Conservation (phyloP, 78 protist species). For the Dictyostelium brefeldianum region DNA sequence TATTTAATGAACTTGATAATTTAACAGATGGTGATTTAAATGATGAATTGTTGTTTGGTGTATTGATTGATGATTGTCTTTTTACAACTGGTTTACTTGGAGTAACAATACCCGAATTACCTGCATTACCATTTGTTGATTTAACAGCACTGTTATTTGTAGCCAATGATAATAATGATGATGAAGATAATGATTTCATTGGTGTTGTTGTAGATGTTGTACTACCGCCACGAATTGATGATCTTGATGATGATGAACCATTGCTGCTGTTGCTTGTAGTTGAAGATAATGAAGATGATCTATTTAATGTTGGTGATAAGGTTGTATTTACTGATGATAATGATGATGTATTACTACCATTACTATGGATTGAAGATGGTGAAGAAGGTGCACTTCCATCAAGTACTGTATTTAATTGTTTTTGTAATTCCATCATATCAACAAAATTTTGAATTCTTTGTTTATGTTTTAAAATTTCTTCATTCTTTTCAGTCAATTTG, state of each 20-base stretch:
- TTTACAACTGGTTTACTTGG: slow-evolving; percentile 6
- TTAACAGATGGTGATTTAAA: slow-evolving; percentile 25
- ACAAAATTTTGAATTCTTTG: slow-evolving; percentile 63
- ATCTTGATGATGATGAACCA: not conserved
- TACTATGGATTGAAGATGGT: not conserved
- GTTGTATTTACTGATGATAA: not conserved
- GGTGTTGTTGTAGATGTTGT: not conserved
- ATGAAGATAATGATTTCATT: slow-evolving; percentile 32
- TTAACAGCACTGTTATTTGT: not conserved
- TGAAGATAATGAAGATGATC: not conserved
- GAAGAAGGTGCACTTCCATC: not conserved
- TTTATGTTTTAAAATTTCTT: slow-evolving; percentile 43
- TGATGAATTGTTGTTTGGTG: not conserved
- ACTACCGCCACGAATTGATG: not conserved
- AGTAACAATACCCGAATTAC: slow-evolving; percentile 9
- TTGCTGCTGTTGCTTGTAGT: not conserved
- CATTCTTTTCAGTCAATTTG: slow-evolving; percentile 9
- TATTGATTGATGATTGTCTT: slow-evolving; percentile 2
- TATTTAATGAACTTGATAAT: not conserved
- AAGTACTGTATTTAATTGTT: not conserved
- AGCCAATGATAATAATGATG: slow-evolving; percentile 7
- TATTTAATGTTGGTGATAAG: slow-evolving; percentile 4
- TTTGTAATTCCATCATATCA: slow-evolving; percentile 47
- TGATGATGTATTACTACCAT: not conserved
- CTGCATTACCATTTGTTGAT: not conserved